These are phyloP conservation scores for Erodium texanum DNA, from an alignment of 441 rosid genomes.

Conservation along the genomic window DNA sequence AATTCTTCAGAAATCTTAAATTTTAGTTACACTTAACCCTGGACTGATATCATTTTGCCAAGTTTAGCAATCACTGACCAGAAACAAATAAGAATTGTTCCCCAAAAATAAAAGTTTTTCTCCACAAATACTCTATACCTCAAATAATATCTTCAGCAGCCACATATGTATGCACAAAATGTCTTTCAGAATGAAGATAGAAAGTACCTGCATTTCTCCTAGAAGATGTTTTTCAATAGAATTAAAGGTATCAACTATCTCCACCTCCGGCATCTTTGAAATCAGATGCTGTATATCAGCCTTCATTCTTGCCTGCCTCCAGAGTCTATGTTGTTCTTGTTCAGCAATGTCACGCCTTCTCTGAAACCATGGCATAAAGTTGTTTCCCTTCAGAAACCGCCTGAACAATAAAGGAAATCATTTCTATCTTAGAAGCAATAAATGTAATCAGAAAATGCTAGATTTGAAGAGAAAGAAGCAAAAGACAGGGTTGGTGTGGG, in stretches of 20 bases:
- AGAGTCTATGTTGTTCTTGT: constrained; percentile 77
- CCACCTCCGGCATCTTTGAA: constrained; percentile 70
- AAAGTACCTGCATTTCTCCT: constrained; percentile 60
- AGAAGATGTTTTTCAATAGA: constrained; percentile 75
- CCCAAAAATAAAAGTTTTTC: neutral
- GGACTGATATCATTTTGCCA: neutral
- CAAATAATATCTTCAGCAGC: neutral
- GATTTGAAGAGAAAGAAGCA: neutral
- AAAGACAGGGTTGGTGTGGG: neutral
- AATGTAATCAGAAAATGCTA: neutral
- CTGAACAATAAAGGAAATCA: constrained; percentile 36
- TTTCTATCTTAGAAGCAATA: constrained; percentile 11
- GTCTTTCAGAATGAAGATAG: neutral
- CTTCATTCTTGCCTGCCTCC: constrained; percentile 84
- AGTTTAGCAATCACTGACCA: neutral
- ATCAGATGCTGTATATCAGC: constrained; percentile 55
- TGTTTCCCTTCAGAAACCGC: constrained; percentile 83
- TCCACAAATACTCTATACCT: neutral
- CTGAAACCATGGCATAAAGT: constrained; percentile 92
- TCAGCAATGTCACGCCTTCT: constrained; percentile 69
- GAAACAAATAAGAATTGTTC: neutral
- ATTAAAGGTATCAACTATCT: constrained; percentile 83
- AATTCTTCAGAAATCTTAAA: neutral
- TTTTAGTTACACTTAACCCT: neutral
- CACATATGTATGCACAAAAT: constrained; percentile 1